Base-by-base conservation (phyloP, 179 eudicot species). In the Silene noctiflora region DNA sequence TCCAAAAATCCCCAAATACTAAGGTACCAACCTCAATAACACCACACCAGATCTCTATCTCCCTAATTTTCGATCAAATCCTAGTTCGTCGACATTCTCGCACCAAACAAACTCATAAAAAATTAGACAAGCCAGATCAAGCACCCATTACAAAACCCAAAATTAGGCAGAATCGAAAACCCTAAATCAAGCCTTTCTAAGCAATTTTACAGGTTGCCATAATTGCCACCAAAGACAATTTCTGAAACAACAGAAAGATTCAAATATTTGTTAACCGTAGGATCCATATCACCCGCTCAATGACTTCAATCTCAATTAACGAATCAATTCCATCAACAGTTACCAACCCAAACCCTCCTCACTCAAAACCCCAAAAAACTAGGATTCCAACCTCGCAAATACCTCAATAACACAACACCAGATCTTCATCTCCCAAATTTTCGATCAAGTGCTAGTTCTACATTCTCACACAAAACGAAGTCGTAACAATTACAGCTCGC, bases 401-500 rank as follows among this genome's bases (percentile, higher is more conserved):
- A 51, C 42, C 42, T 35, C 42, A 56, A 56, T 20, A 17, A 58
- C 6, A 58, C 6, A 58, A 11, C 13, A 46, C 20, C 3, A 64
- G 4, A 75, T 66, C 19, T 9, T 35, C 29, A 21, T 1, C 27
- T 48, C 16, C n/a, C 55, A 12, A 19, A 46, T 69, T 10, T 2
- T 9, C 71, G 1, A 67, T 31, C 4, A 59, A 77, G 33, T 75
- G 77, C 66, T 77, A 71, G 22, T 70, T 72, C 29, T 27, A 39
- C 39, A 3, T n/a, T 10, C 7, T 7, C 58, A 1, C 58, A 69
- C 29, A 69, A 21, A 44, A 39, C 27, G 29, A 71, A 67, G 46
- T 72, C 2, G 33, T 20, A n/a, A 6, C 35, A 68, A 61, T 67
- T 61, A 19, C 7, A 33, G 39, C 39, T 33, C 39, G 16, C 55